A percentile compares a stretch with the other conserved stretches of the same genome.
These are phyloP conservation scores for Trametes maxima DNA, from an alignment of 768 basidiomycete species.

Conservation along the genomic window DNA sequence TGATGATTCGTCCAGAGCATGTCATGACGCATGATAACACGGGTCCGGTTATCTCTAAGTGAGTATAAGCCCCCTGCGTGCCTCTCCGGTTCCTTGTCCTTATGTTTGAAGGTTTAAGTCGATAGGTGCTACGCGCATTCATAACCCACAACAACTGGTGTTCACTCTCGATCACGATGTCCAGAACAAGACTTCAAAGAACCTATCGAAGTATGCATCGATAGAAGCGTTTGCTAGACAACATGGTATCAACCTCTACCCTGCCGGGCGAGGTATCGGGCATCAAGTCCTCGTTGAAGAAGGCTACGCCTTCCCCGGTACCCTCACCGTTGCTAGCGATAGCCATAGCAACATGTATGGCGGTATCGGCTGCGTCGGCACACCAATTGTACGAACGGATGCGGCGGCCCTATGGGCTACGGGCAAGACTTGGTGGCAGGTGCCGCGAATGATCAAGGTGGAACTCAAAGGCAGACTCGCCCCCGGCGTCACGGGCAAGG, in stretches of 20 bases:
- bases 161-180: conserved; percentile 99
- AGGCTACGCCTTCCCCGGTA: conserved; percentile 96
- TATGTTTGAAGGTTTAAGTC: conserved; percentile 76
- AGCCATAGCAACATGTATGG: conserved; percentile 99
- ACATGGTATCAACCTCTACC: conserved; percentile 92
- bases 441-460: conserved; percentile 95
- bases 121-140: conserved; percentile 85
- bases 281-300: conserved; percentile 98
- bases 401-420: conserved; percentile 98
- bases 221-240: conserved; percentile 90
- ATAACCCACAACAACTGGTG: conserved; percentile 82
- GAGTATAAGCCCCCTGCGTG: conserved; percentile 33
- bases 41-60: conserved; percentile 98
- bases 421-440: conserved; percentile 99
- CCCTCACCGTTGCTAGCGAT: conserved; percentile 94
- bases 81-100: background rate
- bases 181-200: conserved; percentile 90
- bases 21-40: conserved; percentile 99
- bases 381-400: conserved; percentile 95
- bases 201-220: conserved; percentile 86
- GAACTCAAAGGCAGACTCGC: conserved; percentile 82
- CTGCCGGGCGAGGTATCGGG: conserved; percentile 96
- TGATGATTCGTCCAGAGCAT: conserved; percentile 98
- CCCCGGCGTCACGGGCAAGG: conserved; percentile 95
- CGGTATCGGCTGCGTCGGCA: conserved; percentile 95